Evolutionary conservation across 2,329 filamentous ascomycete genomes (phyloP).

Genomic region (Cladobotryum mycophilum): DNA sequence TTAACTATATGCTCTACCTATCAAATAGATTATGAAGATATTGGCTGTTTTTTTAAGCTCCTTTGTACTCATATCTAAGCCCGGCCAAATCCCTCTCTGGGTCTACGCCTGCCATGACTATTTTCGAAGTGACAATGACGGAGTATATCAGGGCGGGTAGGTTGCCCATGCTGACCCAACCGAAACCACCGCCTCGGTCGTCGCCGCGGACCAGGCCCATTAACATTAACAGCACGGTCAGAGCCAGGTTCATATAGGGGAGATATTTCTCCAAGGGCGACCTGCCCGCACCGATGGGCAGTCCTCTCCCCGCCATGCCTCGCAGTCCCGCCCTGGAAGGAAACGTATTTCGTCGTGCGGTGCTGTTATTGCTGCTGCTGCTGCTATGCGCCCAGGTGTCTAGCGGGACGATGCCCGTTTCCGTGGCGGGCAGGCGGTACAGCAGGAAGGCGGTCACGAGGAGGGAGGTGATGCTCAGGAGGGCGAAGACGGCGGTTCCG

Average conservation of each 20-base stretch:
- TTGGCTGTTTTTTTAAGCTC: slow-evolving; percentile 39
- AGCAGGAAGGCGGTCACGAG: slow-evolving; percentile 57
- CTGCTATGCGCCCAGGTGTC: slow-evolving; percentile 35
- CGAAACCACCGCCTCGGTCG: slow-evolving; percentile 27
- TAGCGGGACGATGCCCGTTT: slow-evolving; percentile 46
- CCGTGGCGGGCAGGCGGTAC: slow-evolving; percentile 45
- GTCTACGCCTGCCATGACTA: slow-evolving; percentile 63
- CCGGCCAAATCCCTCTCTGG: slow-evolving; percentile 56
- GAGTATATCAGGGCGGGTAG: slow-evolving; percentile 54
- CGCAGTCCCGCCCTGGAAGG: background rate
- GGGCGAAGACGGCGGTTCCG: slow-evolving; percentile 35
- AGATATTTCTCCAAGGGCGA: slow-evolving; percentile 52
- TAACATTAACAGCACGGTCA: slow-evolving; percentile 48
- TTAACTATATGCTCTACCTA: background rate
- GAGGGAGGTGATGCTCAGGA: slow-evolving; percentile 59
- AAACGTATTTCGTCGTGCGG: background rate
- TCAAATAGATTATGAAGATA: background rate
- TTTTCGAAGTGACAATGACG: slow-evolving; percentile 55
- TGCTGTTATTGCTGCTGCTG: background rate
- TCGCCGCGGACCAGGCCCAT: slow-evolving; percentile 35
- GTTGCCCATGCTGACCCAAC: slow-evolving; percentile 40
- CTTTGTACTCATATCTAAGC: slow-evolving; percentile 62
- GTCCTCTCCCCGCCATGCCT: slow-evolving; percentile 8
- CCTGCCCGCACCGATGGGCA: slow-evolving; percentile 14
- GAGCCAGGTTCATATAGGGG: slow-evolving; percentile 51